A percentile compares a stretch with the other conserved stretches of the same genome.
Conservation (phyloP, 1,139 yeast genomes). For the Magnusiomyces clavatus region DNA sequence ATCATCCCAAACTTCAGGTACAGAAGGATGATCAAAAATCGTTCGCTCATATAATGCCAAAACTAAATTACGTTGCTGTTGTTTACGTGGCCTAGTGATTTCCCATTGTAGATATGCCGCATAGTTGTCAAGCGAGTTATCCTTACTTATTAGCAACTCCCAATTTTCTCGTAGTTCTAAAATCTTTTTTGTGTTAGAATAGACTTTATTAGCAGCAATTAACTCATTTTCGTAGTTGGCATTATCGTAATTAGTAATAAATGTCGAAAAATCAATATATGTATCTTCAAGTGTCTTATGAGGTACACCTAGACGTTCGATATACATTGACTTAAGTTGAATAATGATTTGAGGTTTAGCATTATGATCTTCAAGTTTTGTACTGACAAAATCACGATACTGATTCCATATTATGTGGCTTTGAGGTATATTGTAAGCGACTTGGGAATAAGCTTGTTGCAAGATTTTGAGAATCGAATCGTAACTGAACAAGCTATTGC, state of each 20-base stretch:
- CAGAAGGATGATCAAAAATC: conserved; percentile 15
- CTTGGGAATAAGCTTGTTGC: conserved; percentile 13
- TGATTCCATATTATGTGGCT: conserved; percentile 36
- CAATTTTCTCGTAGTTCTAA: conserved; percentile 19
- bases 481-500: background rate
- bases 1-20: conserved; percentile 27
- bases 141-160: conserved; percentile 18
- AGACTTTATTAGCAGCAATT: conserved; percentile 36
- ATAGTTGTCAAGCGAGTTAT: conserved; percentile 21
- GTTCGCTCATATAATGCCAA: conserved; percentile 24
- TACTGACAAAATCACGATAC: conserved; percentile 18
- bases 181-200: conserved; percentile 29
- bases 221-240: conserved; percentile 36
- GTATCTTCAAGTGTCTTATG: conserved; percentile 40
- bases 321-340: conserved; percentile 28
- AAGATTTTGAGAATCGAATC: conserved; percentile 9
- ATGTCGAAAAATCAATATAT: conserved; percentile 38
- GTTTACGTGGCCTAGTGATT: conserved; percentile 17
- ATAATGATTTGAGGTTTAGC: conserved; percentile 15
- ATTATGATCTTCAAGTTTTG: conserved; percentile 9
- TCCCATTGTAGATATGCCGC: conserved; percentile 30
- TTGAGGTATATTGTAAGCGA: conserved; percentile 33
- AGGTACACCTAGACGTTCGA: conserved; percentile 38
- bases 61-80: conserved; percentile 13
- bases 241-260: conserved; percentile 33